A percentile compares a stretch with the other conserved stretches of the same genome.
These are phyloP conservation scores for Penstemon newberryi DNA, from an alignment of 257 asterid species.

Conservation along the genomic window DNA sequence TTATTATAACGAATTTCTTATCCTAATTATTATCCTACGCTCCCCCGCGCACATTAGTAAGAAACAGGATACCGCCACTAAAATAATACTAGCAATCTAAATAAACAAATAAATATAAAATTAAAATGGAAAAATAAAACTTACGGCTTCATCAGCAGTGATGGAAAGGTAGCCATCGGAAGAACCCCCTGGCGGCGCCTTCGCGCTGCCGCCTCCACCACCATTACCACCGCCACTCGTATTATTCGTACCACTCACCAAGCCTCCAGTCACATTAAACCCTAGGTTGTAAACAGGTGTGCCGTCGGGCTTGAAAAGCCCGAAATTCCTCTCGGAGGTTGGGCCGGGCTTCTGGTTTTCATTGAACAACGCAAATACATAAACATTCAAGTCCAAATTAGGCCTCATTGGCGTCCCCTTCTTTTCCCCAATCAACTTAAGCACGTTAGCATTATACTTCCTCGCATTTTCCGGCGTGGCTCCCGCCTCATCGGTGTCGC, in stretches of 20 bases:
- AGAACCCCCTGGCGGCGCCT: conserved; percentile 29
- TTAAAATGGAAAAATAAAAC: background rate
- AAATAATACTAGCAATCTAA: background rate
- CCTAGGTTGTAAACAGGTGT: conserved; percentile 68
- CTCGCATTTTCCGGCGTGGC: conserved; percentile 76
- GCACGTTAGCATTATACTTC: conserved; percentile 62
- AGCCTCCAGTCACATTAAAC: conserved; percentile 42
- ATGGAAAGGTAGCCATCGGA: conserved; percentile 55
- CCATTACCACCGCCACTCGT: background rate
- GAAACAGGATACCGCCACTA: no score
- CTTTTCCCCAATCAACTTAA: conserved; percentile 54
- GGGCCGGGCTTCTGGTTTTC: conserved; percentile 95
- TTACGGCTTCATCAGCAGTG: conserved; percentile 48
- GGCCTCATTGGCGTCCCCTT: conserved; percentile 89
- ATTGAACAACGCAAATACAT: conserved; percentile 73
- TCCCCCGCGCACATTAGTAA: no score
- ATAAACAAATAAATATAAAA: background rate
- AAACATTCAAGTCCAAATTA: conserved; percentile 52
- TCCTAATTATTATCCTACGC: no score
- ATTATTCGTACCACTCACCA: conserved; percentile 25
- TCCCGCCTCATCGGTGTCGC: conserved; percentile 78
- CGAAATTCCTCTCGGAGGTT: conserved; percentile 78
- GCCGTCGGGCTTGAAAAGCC: conserved; percentile 81
- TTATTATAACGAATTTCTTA: background rate
- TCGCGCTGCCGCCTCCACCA: no score